Base-by-base conservation (phyloP, 495 filamentous ascomycete species). In the Entonaema liquescens region DNA sequence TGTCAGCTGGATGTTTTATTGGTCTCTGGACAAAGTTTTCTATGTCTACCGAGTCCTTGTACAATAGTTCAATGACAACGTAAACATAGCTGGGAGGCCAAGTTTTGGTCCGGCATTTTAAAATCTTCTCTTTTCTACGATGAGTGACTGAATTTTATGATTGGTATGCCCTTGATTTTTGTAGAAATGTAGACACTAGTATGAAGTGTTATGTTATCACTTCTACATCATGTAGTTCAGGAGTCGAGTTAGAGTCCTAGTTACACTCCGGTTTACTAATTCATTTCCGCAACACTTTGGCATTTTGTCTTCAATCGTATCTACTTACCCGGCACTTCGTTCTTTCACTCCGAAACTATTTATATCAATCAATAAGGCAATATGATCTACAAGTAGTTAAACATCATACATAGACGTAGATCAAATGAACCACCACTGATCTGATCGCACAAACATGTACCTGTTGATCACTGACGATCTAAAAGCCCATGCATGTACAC, bases 1-100 rank as follows among this genome's bases (percentile, higher is more conserved):
- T 62, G 36, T 53, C 53, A 25, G 78, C 74, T 76, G 76, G 79
- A 79, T 68, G 79, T 80, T 79, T 80, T 80, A 80, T 78, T 80
- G 78, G 78, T 75, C 69, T 74, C 68, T 68, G 36, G 68, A 75
- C 66, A 74, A 76, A 12, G 47, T 40, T 52, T 62, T 55, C 38
- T 13, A 33, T 67, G 65, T 26, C 66, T 36, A 59, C 65, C 62
- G 61, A 62, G 77, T 73, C 70, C 68, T 75, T 73, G 70, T 75
- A 77, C 70, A 33, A 44, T 69, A 72, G 62, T 67, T 70, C 68
- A 68, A 71, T 62, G 65, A 68, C 76, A 73, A 77, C 59, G 77
- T 69, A 67, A 65, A 71, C 77, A 75, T 70, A 73, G 74, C 79
- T 75, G 53, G 68, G 77, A 79, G 76, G 70, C 74, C 77, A 78